phyloP scores from a whole-genome alignment of 2,329 filamentous ascomycete genomes.

The Didymella lethalis region DNA sequence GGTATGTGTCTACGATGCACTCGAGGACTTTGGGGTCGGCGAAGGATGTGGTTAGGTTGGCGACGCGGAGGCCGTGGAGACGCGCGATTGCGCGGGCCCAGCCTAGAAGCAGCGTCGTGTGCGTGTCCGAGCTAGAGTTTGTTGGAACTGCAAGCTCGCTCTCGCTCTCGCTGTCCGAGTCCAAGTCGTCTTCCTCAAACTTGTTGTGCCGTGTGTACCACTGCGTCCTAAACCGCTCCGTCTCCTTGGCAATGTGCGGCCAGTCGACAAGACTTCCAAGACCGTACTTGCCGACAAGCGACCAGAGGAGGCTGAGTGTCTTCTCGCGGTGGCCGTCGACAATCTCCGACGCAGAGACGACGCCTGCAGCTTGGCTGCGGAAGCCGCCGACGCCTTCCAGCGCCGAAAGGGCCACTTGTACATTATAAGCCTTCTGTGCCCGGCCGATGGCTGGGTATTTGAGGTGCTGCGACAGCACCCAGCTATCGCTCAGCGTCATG shows the following conservation, averaged over 20 bases:
- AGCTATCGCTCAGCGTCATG: conserved; percentile 48
- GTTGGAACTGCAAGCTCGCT: conserved; percentile 30
- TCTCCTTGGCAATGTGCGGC: conserved; percentile 62
- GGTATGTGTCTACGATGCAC: conserved; percentile 66
- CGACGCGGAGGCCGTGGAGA: conserved; percentile 56
- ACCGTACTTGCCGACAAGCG: conserved; percentile 65
- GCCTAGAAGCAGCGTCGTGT: conserved; percentile 58
- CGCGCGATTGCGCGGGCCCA: conserved; percentile 64
- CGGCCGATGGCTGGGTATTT: conserved; percentile 65
- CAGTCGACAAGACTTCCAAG: conserved; percentile 64
- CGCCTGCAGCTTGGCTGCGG: conserved; percentile 51
- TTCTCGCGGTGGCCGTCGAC: conserved; percentile 71
- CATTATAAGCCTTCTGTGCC: conserved; percentile 66
- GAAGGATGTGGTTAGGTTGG: conserved; percentile 67
- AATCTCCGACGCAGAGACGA: conserved; percentile 64
- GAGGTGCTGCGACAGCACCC: conserved; percentile 64
- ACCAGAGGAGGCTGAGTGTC: conserved; percentile 68
- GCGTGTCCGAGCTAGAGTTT: conserved; percentile 40
- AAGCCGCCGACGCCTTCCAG: conserved; percentile 56
- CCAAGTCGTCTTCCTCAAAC: conserved; percentile 42
- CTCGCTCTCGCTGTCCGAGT: conserved; percentile 34
- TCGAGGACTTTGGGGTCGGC: conserved; percentile 62
- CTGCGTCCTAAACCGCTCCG: conserved; percentile 51
- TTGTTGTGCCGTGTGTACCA: conserved; percentile 44
- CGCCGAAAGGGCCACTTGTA: conserved; percentile 64